phyloP scores from a whole-genome alignment of 345 rosid genomes.

The Sapria himalayana region DNA sequence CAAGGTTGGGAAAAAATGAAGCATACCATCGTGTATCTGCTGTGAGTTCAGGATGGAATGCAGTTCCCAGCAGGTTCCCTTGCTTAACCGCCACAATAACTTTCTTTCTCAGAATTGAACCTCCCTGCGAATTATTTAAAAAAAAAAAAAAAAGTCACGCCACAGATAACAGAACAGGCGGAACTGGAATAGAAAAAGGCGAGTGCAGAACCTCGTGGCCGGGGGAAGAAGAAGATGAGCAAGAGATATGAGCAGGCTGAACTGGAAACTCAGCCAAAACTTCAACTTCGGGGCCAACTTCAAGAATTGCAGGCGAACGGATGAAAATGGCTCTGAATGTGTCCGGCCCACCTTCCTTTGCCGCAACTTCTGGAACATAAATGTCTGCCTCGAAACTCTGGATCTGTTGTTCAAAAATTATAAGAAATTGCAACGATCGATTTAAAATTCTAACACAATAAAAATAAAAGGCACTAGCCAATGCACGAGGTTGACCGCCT shows the following conservation, averaged over 20 bases:
- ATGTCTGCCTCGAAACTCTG: conserved; percentile 94
- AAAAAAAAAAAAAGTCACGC: conserved; percentile 3
- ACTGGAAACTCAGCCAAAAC: conserved; percentile 65
- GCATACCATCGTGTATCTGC: conserved; percentile 78
- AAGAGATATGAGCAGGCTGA: conserved; percentile 38
- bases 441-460: too few relatives aligned
- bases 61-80: conserved; percentile 68
- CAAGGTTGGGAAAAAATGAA: neutral
- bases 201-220: conserved; percentile 44
- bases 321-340: conserved; percentile 79
- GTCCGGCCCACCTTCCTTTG: conserved; percentile 74
- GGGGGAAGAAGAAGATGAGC: conserved; percentile 58
- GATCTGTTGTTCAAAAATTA: too few relatives aligned
- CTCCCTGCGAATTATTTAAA: conserved; percentile 30
- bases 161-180: neutral
- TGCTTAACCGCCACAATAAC: conserved; percentile 79
- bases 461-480: too few relatives aligned
- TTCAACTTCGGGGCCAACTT: conserved; percentile 65
- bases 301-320: conserved; percentile 87
- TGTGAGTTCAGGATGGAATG: conserved; percentile 90
- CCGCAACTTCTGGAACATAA: conserved; percentile 42
- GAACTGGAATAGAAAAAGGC: neutral
- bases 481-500: too few relatives aligned
- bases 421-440: too few relatives aligned
- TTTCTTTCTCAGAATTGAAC: conserved; percentile 35